Evolutionary conservation across 2,329 filamentous ascomycete species (phyloP).

Genomic region (Ilyonectria mors-panacis): DNA sequence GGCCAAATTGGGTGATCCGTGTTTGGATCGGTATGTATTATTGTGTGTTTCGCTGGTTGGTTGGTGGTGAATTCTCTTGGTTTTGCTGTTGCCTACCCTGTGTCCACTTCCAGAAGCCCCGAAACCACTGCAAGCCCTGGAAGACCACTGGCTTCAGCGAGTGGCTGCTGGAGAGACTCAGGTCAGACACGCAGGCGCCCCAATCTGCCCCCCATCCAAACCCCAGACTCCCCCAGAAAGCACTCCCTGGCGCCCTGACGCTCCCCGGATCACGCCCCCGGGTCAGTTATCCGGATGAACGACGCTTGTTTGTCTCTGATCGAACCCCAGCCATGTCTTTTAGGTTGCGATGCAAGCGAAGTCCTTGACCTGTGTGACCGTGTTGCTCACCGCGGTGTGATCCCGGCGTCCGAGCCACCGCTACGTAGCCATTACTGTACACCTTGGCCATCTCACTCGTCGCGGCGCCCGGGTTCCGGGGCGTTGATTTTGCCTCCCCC

Average conservation of each 20-base stretch:
- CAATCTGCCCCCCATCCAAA: background rate
- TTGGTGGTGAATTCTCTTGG: slow-evolving; percentile 3
- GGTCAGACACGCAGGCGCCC: background rate
- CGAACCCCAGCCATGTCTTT: slow-evolving; percentile 1
- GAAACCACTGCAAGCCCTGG: background rate
- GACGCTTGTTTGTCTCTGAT: slow-evolving; percentile 11
- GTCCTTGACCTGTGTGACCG: background rate
- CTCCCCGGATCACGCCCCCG: slow-evolving; percentile 2
- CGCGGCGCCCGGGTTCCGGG: background rate
- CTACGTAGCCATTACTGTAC: background rate
- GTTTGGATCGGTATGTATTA: background rate
- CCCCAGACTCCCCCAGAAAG: slow-evolving; percentile 11
- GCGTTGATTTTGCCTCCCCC: background rate
- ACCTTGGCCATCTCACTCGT: background rate
- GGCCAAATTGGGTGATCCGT: slow-evolving; percentile 4
- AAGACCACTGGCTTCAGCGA: background rate
- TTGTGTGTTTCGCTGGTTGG: slow-evolving; percentile 15
- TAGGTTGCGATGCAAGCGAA: background rate
- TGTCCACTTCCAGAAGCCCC: background rate
- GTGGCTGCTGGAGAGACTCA: background rate
- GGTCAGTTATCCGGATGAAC: background rate
- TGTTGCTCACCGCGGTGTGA: background rate
- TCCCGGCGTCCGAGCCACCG: background rate
- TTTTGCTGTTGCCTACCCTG: background rate
- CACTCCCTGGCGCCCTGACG: background rate